These are phyloP conservation scores for Durotheca rogersii DNA, from an alignment of 495 filamentous ascomycete genomes.

Conservation along the genomic window DNA sequence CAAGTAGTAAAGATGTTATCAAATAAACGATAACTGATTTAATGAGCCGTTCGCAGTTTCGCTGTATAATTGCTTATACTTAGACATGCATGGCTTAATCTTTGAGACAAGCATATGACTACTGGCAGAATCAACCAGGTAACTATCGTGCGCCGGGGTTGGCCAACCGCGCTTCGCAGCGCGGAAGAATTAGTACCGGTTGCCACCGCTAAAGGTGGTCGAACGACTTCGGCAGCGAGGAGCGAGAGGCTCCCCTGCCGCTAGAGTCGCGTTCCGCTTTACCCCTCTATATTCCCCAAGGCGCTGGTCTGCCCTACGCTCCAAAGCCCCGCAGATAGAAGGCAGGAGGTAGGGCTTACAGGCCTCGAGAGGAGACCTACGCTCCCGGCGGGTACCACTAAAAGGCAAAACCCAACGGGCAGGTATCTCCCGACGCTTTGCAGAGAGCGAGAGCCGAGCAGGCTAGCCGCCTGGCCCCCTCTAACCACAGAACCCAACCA, in stretches of 20 bases:
- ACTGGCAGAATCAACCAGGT: slow-evolving; percentile 72
- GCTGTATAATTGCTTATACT: slow-evolving; percentile 68
- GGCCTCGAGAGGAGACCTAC: slow-evolving; percentile 41
- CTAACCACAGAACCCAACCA: no score
- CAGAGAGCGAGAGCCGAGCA: not conserved
- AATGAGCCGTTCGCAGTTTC: slow-evolving; percentile 73
- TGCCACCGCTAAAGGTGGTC: slow-evolving; percentile 17
- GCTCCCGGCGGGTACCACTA: slow-evolving; percentile 11
- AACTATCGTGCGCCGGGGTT: slow-evolving; percentile 50
- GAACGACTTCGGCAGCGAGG: slow-evolving; percentile 22
- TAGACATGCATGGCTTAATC: slow-evolving; percentile 74
- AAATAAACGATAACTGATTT: slow-evolving; percentile 41
- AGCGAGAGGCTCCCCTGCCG: slow-evolving; percentile 17
- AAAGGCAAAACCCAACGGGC: slow-evolving; percentile 40
- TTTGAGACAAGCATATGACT: slow-evolving; percentile 74
- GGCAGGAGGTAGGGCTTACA: slow-evolving; percentile 35
- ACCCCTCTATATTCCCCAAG: slow-evolving; percentile 51
- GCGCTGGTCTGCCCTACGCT: slow-evolving; percentile 40
- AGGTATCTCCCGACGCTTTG: slow-evolving; percentile 38
- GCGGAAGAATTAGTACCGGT: slow-evolving; percentile 30
- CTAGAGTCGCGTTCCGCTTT: slow-evolving; percentile 47
- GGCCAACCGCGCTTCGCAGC: slow-evolving; percentile 25
- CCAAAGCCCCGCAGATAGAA: not conserved
- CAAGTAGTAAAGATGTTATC: slow-evolving; percentile 56
- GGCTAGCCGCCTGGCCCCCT: no score